Evolutionary conservation across 2,329 filamentous ascomycete species (phyloP).

Genomic region (Lachnellula willkommii): DNA sequence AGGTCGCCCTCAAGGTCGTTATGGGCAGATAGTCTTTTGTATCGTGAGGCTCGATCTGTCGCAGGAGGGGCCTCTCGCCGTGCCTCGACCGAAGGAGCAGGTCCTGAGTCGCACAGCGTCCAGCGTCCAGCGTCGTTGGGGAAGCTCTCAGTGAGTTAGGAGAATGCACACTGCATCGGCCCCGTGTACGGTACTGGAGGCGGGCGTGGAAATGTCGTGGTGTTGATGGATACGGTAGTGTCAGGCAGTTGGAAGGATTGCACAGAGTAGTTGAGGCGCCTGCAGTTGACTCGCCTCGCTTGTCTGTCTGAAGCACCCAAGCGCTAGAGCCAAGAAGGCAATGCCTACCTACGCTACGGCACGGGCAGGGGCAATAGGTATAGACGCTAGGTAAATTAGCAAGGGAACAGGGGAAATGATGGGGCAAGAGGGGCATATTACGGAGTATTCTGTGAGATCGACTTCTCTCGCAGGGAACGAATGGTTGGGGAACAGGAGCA

Average conservation of each 20-base stretch:
- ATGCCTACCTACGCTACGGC: neutral
- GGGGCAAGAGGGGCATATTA: neutral
- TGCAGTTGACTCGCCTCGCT: neutral
- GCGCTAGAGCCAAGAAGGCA: neutral
- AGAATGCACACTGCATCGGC: neutral
- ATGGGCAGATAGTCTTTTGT: neutral
- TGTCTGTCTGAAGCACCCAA: neutral
- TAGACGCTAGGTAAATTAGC: neutral
- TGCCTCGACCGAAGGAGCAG: slow-evolving; percentile 3
- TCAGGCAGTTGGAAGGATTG: neutral
- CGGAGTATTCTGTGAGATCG: neutral
- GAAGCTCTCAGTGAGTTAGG: neutral
- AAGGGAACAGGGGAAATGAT: neutral
- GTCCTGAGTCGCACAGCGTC: slow-evolving; percentile 1
- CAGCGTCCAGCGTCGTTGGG: slow-evolving; percentile 8
- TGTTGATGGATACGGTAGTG: neutral
- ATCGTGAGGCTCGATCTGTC: neutral
- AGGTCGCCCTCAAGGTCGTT: neutral
- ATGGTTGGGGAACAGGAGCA: neutral
- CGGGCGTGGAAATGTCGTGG: neutral
- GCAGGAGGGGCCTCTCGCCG: slow-evolving; percentile 2
- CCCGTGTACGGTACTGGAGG: neutral
- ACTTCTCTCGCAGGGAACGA: neutral
- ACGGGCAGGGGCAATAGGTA: neutral
- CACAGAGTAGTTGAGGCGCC: neutral